Evolutionary conservation across 2,329 filamentous ascomycete genomes (phyloP), one percentile per base, ranked within the genome.

Genomic region (Nemania sp.): DNA sequence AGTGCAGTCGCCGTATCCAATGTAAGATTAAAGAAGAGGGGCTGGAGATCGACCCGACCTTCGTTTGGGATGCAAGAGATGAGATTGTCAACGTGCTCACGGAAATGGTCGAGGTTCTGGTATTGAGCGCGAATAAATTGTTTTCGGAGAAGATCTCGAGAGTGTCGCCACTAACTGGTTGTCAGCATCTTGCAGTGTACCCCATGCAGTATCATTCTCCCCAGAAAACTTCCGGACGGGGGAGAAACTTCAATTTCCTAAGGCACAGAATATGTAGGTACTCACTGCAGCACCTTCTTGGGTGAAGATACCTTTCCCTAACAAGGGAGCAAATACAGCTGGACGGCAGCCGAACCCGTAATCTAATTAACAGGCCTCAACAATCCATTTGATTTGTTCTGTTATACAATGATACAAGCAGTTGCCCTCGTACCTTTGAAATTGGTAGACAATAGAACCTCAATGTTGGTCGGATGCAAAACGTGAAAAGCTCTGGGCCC

Each of bases 221-320:
- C 15, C 23, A 24, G 39, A 28, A 7, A 42, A 28, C 23, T 6
- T 26, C n/a, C n/a, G n/a, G n/a, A n/a, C n/a, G n/a, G n/a, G n/a
- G n/a, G n/a, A n/a, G n/a, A n/a, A n/a, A n/a, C n/a, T n/a, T n/a
- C n/a, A n/a, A n/a, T n/a, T n/a, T n/a, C n/a, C n/a, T n/a, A n/a
- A n/a, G n/a, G n/a, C n/a, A n/a, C n/a, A n/a, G n/a, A n/a, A n/a
- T n/a, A n/a, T n/a, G n/a, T 26, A 26, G 28, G 6, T 22, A 44
- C 41, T 44, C 33, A 8, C 63, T 11, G 66, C 47, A 1, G 42
- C 20, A 3, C 70, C 71, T 28, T 73, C 70, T 44, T 68, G 62
- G 2, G 64, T 66, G 53, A 72, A 73, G 24, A 72, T 71, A 1
- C 70, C 70, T 40, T 70, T 61, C 2, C 70, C 70, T 14, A 73